A percentile compares a stretch with the other conserved stretches of the same genome.
Evolutionary conservation across 768 basidiomycete species (phyloP).

Genomic region (Sarcodon aspratus): DNA sequence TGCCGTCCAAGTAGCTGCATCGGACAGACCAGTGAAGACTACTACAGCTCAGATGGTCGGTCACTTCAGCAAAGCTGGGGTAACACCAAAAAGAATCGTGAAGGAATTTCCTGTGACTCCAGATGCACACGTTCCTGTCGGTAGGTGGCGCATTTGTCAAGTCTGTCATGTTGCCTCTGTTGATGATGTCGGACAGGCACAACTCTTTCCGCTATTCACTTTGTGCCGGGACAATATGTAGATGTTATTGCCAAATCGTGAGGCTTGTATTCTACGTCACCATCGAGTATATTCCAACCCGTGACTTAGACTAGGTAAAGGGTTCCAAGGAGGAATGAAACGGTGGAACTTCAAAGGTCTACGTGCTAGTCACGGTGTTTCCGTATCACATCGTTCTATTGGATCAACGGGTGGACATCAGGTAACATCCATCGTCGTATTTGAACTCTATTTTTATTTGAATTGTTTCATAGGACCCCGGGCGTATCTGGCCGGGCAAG

Average conservation of each 20-base stretch:
- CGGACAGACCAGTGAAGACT: slow-evolving; percentile 60
- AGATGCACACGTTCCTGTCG: slow-evolving; percentile 85
- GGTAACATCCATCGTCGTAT: slow-evolving; percentile 29
- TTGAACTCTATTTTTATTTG: neutral
- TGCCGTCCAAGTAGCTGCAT: slow-evolving; percentile 89
- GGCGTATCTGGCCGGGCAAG: slow-evolving; percentile 92
- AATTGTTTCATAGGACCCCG: slow-evolving; percentile 62
- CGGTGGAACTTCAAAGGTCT: slow-evolving; percentile 89
- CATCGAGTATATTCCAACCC: neutral
- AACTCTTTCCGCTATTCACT: slow-evolving; percentile 82
- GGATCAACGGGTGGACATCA: slow-evolving; percentile 95
- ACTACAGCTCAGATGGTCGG: slow-evolving; percentile 76
- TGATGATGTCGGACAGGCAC: slow-evolving; percentile 44
- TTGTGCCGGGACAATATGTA: slow-evolving; percentile 94
- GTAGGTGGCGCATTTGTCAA: slow-evolving; percentile 30
- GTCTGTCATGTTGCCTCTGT: neutral
- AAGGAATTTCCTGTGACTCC: slow-evolving; percentile 83
- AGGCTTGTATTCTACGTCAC: slow-evolving; percentile 13
- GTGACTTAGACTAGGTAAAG: slow-evolving; percentile 77
- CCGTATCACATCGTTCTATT: slow-evolving; percentile 83
- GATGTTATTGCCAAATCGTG: slow-evolving; percentile 89
- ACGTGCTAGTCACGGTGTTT: slow-evolving; percentile 92
- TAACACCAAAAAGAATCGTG: slow-evolving; percentile 73
- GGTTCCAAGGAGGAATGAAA: slow-evolving; percentile 96
- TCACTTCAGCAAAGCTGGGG: slow-evolving; percentile 77